These are phyloP conservation scores for Trichoderma parareesei DNA, from an alignment of 495 filamentous ascomycete genomes.

Conservation along the genomic window DNA sequence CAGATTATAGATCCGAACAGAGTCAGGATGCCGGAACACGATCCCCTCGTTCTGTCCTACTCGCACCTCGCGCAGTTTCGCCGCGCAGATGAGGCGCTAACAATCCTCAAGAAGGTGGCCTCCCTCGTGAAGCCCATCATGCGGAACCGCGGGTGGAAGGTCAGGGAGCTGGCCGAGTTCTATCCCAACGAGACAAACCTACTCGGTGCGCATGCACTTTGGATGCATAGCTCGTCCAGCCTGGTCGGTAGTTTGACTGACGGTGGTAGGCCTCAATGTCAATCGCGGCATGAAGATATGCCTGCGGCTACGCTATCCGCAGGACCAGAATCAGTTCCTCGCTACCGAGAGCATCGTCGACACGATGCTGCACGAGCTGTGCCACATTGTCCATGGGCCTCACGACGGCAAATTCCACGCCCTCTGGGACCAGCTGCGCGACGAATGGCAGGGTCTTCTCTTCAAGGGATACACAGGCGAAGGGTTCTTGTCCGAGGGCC, in stretches of 20 bases:
- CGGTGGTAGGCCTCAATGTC: constrained; percentile 58
- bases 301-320: constrained; percentile 70
- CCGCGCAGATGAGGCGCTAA: constrained; percentile 69
- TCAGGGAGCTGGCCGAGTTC: constrained; percentile 77
- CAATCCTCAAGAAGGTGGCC: constrained; percentile 72
- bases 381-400: constrained; percentile 76
- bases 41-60: constrained; percentile 65
- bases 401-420: constrained; percentile 78
- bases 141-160: constrained; percentile 74
- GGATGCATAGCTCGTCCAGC: neutral
- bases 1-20: neutral
- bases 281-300: constrained; percentile 71
- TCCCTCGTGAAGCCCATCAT: constrained; percentile 94
- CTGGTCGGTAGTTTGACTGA: neutral
- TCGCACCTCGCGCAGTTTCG: constrained; percentile 69
- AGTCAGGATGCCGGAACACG: constrained; percentile 52
- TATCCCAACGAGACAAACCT: constrained; percentile 67
- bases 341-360: constrained; percentile 72
- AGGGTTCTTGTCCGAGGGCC: constrained; percentile 72
- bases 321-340: constrained; percentile 69
- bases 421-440: constrained; percentile 80
- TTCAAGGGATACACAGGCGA: constrained; percentile 87
- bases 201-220: constrained; percentile 43
- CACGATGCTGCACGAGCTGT: constrained; percentile 94
- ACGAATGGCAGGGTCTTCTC: constrained; percentile 68